phyloP scores from a whole-genome alignment of 148 eudicot genomes.

The Rhododendron mucronatum region DNA sequence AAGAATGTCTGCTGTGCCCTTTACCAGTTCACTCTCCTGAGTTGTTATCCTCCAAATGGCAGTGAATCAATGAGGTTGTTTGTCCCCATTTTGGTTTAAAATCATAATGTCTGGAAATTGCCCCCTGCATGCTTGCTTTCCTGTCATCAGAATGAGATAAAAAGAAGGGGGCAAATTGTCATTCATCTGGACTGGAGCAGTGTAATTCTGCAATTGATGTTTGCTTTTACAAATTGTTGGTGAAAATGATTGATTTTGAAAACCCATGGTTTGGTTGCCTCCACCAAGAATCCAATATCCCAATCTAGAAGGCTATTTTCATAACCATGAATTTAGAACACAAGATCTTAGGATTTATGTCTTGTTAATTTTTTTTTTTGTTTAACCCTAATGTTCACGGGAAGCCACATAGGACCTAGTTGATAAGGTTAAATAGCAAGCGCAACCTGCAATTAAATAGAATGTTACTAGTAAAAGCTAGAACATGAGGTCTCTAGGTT shows the following conservation, averaged over 20 bases:
- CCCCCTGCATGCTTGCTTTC: background rate
- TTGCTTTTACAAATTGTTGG: background rate
- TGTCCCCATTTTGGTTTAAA: background rate
- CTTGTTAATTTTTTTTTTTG: background rate
- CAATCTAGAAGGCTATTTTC: background rate
- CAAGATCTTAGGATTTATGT: no score
- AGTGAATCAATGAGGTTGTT: background rate
- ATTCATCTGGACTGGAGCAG: constrained; percentile 3
- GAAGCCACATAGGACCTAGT: background rate
- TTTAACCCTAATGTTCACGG: background rate
- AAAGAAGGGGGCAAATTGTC: background rate
- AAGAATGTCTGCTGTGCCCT: background rate
- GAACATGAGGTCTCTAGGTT: no score
- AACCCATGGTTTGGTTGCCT: background rate
- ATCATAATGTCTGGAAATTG: background rate
- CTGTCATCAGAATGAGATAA: background rate
- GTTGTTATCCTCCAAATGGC: background rate
- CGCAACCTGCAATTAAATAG: no score
- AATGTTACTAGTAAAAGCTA: no score
- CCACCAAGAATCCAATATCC: background rate
- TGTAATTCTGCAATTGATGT: background rate
- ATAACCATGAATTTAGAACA: no score
- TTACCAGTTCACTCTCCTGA: background rate
- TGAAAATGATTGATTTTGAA: background rate
- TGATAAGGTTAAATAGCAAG: background rate